These are phyloP conservation scores for Citrus hindsii DNA, from an alignment of 345 rosid genomes.

Conservation along the genomic window DNA sequence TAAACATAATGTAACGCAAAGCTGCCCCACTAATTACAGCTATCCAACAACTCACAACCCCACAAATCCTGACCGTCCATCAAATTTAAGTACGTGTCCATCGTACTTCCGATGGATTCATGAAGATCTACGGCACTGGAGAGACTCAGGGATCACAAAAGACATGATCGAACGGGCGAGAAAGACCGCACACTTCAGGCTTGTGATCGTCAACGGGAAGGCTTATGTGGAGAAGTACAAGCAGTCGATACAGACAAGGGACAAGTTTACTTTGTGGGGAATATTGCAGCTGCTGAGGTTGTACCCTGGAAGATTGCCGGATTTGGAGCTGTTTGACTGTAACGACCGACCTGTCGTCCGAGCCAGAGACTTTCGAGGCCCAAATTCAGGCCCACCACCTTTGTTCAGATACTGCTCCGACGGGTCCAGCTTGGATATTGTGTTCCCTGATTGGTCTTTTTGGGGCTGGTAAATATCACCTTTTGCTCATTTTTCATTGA, in stretches of 20 bases:
- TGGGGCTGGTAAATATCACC: constrained; percentile 67
- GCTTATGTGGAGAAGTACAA: constrained; percentile 56
- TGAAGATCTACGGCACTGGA: constrained; percentile 75
- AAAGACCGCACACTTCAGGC: constrained; percentile 55
- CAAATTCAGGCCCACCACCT: constrained; percentile 45
- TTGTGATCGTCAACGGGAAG: constrained; percentile 51
- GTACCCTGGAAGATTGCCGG: constrained; percentile 70
- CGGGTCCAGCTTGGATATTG: constrained; percentile 47
- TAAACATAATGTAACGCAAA: constrained; percentile 10
- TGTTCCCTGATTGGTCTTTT: constrained; percentile 81
- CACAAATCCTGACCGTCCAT: constrained; percentile 8
- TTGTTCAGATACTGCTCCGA: constrained; percentile 64
- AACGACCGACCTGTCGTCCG: constrained; percentile 47
- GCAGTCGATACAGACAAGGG: constrained; percentile 47
- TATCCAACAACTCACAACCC: constrained; percentile 34
- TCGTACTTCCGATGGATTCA: constrained; percentile 76
- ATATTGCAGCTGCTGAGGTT: constrained; percentile 60
- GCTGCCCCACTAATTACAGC: constrained; percentile 16
- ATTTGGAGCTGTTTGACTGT: constrained; percentile 71
- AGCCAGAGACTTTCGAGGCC: constrained; percentile 31
- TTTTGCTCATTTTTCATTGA: too few relatives aligned
- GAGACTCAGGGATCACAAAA: constrained; percentile 49
- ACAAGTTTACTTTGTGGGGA: constrained; percentile 63
- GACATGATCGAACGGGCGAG: constrained; percentile 51
- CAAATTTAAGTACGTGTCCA: constrained; percentile 37